These are phyloP conservation scores for Sparassis latifolia DNA, from an alignment of 1,284 basidiomycete genomes.

Conservation along the genomic window DNA sequence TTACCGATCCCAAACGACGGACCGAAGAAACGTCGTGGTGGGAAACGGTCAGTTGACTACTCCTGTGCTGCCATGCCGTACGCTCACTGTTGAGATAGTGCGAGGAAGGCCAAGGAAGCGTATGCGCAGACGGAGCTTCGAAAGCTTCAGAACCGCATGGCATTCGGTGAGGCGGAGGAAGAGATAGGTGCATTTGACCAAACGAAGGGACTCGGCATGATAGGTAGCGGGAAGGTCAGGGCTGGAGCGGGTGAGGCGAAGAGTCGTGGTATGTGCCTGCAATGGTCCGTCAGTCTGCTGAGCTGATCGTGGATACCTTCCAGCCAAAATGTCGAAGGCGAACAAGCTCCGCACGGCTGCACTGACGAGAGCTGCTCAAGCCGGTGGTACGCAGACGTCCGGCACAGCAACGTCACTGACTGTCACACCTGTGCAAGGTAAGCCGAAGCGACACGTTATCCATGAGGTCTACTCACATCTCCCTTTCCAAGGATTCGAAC, in stretches of 20 bases:
- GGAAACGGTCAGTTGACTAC: constrained; percentile 63
- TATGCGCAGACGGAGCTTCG: constrained; percentile 95
- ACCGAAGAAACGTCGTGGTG: constrained; percentile 91
- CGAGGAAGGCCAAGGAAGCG: constrained; percentile 94
- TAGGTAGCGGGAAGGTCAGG: constrained; percentile 87
- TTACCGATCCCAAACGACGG: constrained; percentile 96
- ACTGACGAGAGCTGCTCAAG: constrained; percentile 67
- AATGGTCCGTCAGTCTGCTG: constrained; percentile 1
- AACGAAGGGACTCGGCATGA: constrained; percentile 96
- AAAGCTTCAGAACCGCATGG: constrained; percentile 96
- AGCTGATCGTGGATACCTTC: constrained; percentile 6
- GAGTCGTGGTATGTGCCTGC: constrained; percentile 64
- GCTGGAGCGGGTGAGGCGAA: constrained; percentile 82
- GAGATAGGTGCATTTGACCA: constrained; percentile 96
- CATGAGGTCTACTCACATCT: too few species aligned
- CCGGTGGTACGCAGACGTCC: constrained; percentile 51
- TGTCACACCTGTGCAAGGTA: constrained; percentile 95
- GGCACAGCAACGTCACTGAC: constrained; percentile 90
- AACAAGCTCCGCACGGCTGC: constrained; percentile 89
- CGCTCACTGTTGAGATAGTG: constrained; percentile 39
- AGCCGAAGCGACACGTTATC: constrained; percentile 13
- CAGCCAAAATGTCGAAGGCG: constrained; percentile 94
- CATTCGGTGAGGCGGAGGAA: constrained; percentile 92
- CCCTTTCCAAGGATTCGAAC: constrained; percentile 63
- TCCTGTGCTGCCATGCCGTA: neutral